Evolutionary conservation across 768 basidiomycete genomes (phyloP).

Genomic region (Boletus sp.): DNA sequence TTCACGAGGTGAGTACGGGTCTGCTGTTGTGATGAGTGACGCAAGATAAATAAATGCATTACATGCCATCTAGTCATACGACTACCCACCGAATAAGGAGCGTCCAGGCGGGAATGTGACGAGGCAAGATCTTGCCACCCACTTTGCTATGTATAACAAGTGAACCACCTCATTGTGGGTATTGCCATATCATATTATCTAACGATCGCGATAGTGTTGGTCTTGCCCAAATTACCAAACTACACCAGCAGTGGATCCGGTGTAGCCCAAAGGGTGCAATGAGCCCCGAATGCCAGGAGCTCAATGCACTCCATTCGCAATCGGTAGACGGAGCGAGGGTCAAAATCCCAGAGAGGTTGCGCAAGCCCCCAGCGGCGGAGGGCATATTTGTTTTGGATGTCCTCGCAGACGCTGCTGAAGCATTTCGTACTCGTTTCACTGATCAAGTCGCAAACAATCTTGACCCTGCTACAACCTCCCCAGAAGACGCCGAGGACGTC

Average conservation of each 20-base stretch:
- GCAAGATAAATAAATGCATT: background rate
- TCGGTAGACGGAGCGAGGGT: constrained; percentile 64
- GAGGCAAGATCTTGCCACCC: constrained; percentile 55
- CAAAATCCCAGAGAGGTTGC: constrained; percentile 29
- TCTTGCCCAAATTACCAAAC: constrained; percentile 51
- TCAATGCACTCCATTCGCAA: constrained; percentile 68
- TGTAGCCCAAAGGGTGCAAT: constrained; percentile 54
- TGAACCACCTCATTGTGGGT: constrained; percentile 24
- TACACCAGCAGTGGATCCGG: constrained; percentile 61
- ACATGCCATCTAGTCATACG: constrained; percentile 47
- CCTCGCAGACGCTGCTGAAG: constrained; percentile 43
- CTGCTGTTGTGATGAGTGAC: background rate
- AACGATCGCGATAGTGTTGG: constrained; percentile 41
- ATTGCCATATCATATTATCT: background rate
- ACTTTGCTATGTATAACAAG: constrained; percentile 66
- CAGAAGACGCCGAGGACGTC: constrained; percentile 39
- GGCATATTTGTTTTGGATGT: constrained; percentile 52
- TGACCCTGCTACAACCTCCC: constrained; percentile 24
- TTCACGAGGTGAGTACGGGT: constrained; percentile 44
- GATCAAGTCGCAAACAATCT: constrained; percentile 24
- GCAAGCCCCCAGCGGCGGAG: constrained; percentile 42
- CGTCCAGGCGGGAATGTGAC: constrained; percentile 44
- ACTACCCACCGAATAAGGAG: constrained; percentile 64
- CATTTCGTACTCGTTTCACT: constrained; percentile 45
- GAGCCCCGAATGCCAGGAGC: constrained; percentile 63